Evolutionary conservation across 2,329 filamentous ascomycete genomes (phyloP), one percentile per base, ranked within the genome.

Genomic region (Emmonsia crescens): DNA sequence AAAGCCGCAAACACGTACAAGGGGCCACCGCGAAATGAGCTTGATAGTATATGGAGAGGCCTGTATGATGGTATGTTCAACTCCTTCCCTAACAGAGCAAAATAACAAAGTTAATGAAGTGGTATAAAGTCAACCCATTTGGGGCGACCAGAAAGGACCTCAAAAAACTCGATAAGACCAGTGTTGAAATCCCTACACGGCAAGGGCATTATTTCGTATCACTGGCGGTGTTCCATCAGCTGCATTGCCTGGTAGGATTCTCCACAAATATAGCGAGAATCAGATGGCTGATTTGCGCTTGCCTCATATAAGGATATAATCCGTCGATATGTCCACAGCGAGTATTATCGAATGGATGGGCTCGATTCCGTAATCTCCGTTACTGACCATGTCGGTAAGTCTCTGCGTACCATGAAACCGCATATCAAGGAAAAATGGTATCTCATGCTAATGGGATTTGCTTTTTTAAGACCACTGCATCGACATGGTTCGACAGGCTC

Each of bases 241-340:
- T 70, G 0, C 67, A 70, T 51, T 70, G 67, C 42, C 42, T 69
- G 60, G 68, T 68, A 65, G 29, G 63, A 57, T 31, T 36, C 19
- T 36, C 14, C 40, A 21, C 36, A 10, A 2, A 44, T 19, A 9
- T 8, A 48, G 3, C 4, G 31, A 31, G 42, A 19, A 52, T n/a
- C 12, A 54, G n/a, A 16, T 10, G 16, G 38, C 31, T 54, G 31
- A 57, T 31, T 9, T 52, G 40, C 33, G 31, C 12, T 16, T 5
- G 3, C 27, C 42, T 55, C n/a, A 27, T 14, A 44, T 46, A 49
- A 63, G 63, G 65, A 66, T 49, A 61, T 61, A 56, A 44, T 65
- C 40, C 61, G 64, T 10, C 38, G 46, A 27, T 65, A 64, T 24
- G 61, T 63, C 40, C 65, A 66, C 59, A 57, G 54, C 6, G 55